Evolutionary conservation across 345 rosid species (phyloP), one percentile per base, ranked within the genome.

Genomic region (Pistacia integerrima): DNA sequence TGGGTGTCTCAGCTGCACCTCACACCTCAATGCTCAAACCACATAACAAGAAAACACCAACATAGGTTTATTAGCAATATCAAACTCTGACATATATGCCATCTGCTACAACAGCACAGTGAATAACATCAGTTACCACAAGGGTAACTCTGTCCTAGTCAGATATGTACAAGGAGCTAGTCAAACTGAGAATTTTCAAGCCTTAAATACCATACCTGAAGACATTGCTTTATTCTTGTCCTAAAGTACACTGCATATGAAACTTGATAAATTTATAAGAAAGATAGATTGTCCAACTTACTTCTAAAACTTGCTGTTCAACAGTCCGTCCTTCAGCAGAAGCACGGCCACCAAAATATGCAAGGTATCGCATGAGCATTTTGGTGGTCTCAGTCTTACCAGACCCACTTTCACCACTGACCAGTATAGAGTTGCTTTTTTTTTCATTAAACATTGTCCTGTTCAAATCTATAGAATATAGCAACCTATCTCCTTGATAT

Each of bases 341-440:
- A 71, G 82, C 67, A 77, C 85, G 86, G 18, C 98, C 98, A 62
- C 95, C 98, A 74, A 91, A 33, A 83, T 78, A 87, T 18, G 98
- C 98, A 78, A 94, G 94, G 84, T 94, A 94, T 44, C 88, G 90
- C 99, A 94, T 94, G 62, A 94, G 88, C 93, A 91, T 87, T 83
- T 94, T 94, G 58, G 99, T 94, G 2, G 98, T 93, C 82, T 94
- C 99, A 12, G 99, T 94, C 83, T 94, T 94, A 70, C 99, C 99
- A 28, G 98, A 93, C 60, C 97, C 97, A 82, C 99, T 94, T 81
- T 94, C 99, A 57, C 99, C 99, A 64, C 99, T 94, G 62, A 94
- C 98, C 72, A 94, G 81, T 70, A 93, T 94, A 14, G 92, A 93
- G 79, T 91, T 93, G 82, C 88, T 93, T 81, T 86, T 85, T 71